phyloP scores from a whole-genome alignment of 2,329 filamentous ascomycete species.

The Leptographium flavum region DNA sequence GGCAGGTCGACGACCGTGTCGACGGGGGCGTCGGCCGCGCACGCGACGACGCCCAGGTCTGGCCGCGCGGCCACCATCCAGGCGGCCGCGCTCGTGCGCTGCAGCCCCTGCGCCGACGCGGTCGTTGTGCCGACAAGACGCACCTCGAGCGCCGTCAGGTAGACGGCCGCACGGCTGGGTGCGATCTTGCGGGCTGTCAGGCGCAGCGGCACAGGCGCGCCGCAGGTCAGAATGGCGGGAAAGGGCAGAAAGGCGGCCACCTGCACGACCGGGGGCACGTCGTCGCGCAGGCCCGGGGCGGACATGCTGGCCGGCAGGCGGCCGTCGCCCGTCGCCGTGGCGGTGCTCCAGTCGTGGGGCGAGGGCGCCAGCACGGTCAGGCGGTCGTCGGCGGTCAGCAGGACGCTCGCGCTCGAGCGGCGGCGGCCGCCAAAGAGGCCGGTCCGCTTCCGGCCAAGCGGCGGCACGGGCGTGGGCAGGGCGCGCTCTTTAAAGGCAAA shows the following conservation, averaged over 20 bases:
- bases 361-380: not conserved
- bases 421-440: conserved; percentile 11
- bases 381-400: not conserved
- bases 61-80: conserved; percentile 64
- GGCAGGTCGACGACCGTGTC: conserved; percentile 59
- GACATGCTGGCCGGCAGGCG: not conserved
- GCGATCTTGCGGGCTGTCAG: conserved; percentile 66
- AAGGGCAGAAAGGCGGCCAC: conserved; percentile 66
- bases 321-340: not conserved
- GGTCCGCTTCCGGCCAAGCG: conserved; percentile 34
- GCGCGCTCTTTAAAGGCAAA: conserved; percentile 38
- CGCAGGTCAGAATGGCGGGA: conserved; percentile 79
- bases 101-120: conserved; percentile 63
- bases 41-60: conserved; percentile 58
- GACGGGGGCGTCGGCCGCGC: conserved; percentile 39
- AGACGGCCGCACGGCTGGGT: conserved; percentile 53
- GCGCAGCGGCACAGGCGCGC: conserved; percentile 67
- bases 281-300: not conserved
- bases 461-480: conserved; percentile 9
- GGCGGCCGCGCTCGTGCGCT: conserved; percentile 52
- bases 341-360: not conserved
- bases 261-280: not conserved
- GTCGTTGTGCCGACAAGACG: conserved; percentile 68
- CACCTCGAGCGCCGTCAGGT: conserved; percentile 66
- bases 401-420: not conserved